Evolutionary conservation across 805 yeast species (phyloP), one percentile per base, ranked within the genome.

Genomic region (Pichia heedii): DNA sequence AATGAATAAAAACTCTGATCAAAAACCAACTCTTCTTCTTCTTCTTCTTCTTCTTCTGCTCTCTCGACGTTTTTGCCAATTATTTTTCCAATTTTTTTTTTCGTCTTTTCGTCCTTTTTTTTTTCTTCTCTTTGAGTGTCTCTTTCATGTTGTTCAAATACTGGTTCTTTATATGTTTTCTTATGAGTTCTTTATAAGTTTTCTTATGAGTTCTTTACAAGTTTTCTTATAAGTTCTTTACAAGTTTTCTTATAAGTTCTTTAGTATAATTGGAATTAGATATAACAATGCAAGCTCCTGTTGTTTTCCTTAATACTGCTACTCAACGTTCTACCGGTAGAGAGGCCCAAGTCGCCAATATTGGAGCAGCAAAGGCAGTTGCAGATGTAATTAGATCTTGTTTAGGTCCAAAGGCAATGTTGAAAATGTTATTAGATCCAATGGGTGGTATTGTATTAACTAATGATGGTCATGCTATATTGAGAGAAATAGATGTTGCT

Each of bases 301-400:
- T 83, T 39, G 86, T 83, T 51, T 79, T 80, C 54, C 73, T 83
- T 79, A 83, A 90, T 70, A 84, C 97, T 22, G 76, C 85, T 41
- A 84, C 89, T 49, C 95, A 87, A 61, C 81, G 98, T 59, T 95
- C 93, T 61, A 80, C 88, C 33, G 98, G 98, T 37, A 87, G 97
- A 54, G 88, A 88, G 63, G 99, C 99, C 3, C 99, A 93, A 67
- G 74, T 86, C 49, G 85, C 96, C 49, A 94, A 93, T 61, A 90
- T 93, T 67, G 87, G 97, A 5, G 98, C 99, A 4, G 99, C 99
- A n/a, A 93, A 93, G 61, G 96, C 98, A 2, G 97, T 90, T 35
- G 94, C 97, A 0, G 98, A 93, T 64, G 90, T 93, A 58, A 87
- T 93, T 55, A 77, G 98, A 64, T 93, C 98, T 22, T 93, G 99